Evolutionary conservation across 2,329 filamentous ascomycete genomes (phyloP).

Genomic region (Xylaria sp.): DNA sequence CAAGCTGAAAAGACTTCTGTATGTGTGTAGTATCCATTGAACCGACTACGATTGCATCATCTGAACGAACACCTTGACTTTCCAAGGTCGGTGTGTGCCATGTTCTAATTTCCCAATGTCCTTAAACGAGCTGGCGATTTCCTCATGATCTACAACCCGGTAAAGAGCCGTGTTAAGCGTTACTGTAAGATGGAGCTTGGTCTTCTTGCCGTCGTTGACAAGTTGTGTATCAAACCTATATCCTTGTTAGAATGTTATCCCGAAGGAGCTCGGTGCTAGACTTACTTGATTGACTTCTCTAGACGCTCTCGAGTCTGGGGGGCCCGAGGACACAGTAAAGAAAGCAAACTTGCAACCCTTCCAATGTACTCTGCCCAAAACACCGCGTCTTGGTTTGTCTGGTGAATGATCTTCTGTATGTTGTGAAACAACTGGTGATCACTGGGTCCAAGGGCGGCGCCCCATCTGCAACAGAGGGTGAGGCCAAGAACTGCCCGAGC

Average conservation of each 20-base stretch:
- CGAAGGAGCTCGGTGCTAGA: conserved; percentile 7
- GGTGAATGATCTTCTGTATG: conserved; percentile 39
- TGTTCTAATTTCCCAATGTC: conserved; percentile 26
- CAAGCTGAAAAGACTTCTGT: neutral
- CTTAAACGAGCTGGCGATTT: conserved; percentile 26
- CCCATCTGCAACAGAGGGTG: conserved; percentile 69
- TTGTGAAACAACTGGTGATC: conserved; percentile 42
- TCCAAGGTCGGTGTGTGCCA: conserved; percentile 13
- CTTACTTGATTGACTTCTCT: conserved; percentile 38
- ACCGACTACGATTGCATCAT: conserved; percentile 10
- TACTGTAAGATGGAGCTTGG: conserved; percentile 27
- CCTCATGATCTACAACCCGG: conserved; percentile 19
- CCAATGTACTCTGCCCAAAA: conserved; percentile 54
- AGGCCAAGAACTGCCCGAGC: conserved; percentile 67
- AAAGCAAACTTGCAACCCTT: conserved; percentile 41
- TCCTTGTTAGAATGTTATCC: conserved; percentile 15
- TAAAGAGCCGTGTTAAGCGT: conserved; percentile 20
- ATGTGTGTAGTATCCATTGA: conserved; percentile 4
- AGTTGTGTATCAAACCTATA: conserved; percentile 24
- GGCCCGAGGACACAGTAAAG: conserved; percentile 38
- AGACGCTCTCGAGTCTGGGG: conserved; percentile 37
- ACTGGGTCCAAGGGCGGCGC: conserved; percentile 49
- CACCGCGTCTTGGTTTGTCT: conserved; percentile 34
- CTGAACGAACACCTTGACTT: conserved; percentile 24
- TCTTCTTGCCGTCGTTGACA: conserved; percentile 26